Base-by-base conservation (phyloP, 2,329 filamentous ascomycete species). In the Cryphonectria parasitica region DNA sequence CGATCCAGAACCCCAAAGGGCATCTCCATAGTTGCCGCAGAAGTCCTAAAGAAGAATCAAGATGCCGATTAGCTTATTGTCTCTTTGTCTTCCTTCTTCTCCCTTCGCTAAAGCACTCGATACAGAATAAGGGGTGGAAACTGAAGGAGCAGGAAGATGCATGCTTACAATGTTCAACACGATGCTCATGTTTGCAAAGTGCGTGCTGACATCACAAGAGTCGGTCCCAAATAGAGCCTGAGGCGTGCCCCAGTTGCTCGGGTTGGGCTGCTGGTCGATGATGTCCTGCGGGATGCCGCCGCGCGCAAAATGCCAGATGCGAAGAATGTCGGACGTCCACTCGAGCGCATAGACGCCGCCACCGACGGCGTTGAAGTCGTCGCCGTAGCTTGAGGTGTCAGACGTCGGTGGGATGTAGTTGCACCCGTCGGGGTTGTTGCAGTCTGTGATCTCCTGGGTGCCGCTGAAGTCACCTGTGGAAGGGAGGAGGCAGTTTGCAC, bases 271-370 rank as follows among this genome's bases (percentile, higher is more conserved):
- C 68, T 82, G 88, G 43, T 45, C 13, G 11, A 72, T 78, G 65
- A 95, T 90, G 76, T 96, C 90, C 0, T 79, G 76, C 0, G 94
- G 93, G 56, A 95, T 87, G 11, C 79, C 77, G 41, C 80, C 81
- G n/a, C 91, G 87, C 1, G 89, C 83, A 79, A 94, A 97, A 82
- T 92, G 92, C 89, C 91, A 97, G 73, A 96, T 84, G 69, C 86
- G 89, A 78, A 97, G 91, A 69, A 85, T 87, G 1, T 87, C 80
- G 13, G 83, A 81, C 65, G 90, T 90, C 92, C 93, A 96, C 75
- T 91, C 84, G 74, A 91, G 87, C 7, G 89, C 90, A 74, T 92
- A 93, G 3, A 92, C 86, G 39, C 91, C 91, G n/a, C 91, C 91
- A 0, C 85, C 84, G 49, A 79, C 86, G 13, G 83, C 83, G 77